Conservation (phyloP, 2,329 filamentous ascomycete species). For the Immersiporthe knoxdaviesiana region DNA sequence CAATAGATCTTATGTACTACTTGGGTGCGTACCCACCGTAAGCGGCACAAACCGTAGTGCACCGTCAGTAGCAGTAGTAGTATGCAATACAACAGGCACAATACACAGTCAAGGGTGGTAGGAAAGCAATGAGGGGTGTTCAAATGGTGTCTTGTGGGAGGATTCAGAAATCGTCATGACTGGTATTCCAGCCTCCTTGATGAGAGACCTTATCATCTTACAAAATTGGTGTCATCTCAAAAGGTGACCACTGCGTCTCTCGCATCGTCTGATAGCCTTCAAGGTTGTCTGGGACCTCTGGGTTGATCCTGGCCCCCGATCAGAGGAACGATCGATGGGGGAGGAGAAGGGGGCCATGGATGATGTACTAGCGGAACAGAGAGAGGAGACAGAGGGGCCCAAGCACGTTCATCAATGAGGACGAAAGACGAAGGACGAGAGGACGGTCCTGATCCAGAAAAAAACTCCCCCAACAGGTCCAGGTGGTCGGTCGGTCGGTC, state of each 20-base stretch:
- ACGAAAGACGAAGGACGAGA: background rate
- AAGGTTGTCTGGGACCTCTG: background rate
- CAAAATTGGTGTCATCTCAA: slow-evolving; percentile 8
- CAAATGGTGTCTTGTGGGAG: background rate
- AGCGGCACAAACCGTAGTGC: background rate
- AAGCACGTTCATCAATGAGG: background rate
- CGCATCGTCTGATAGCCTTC: slow-evolving; percentile 5
- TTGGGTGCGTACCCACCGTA: background rate
- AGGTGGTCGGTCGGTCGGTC: background rate
- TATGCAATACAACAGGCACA: background rate
- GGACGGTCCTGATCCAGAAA: background rate
- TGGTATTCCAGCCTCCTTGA: background rate
- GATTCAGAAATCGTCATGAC: background rate
- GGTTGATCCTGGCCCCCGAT: background rate
- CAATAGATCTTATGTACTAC: background rate
- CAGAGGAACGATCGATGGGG: slow-evolving; percentile 3
- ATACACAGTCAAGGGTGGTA: background rate
- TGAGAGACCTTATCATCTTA: background rate
- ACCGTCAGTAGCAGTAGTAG: background rate
- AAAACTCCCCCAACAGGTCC: background rate
- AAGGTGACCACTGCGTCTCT: background rate
- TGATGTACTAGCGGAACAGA: background rate
- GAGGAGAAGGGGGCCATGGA: background rate
- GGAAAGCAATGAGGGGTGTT: background rate
- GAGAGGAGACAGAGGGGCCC: background rate